Evolutionary conservation across 2,329 filamentous ascomycete species (phyloP), one percentile per base, ranked within the genome.

Genomic region (Fusarium sp.): DNA sequence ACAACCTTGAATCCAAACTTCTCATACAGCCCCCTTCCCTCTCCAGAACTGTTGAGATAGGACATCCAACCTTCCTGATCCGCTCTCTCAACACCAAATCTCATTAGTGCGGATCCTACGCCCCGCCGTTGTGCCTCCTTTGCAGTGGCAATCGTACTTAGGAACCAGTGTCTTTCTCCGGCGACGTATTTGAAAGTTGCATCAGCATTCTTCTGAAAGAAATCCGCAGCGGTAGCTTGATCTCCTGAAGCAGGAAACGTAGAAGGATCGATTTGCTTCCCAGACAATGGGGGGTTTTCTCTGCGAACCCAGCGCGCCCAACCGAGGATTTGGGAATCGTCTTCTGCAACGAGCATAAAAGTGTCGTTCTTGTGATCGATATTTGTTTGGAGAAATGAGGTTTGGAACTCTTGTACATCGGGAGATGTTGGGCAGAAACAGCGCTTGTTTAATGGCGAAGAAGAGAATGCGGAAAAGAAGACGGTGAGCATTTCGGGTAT

Each of bases 131-230:
- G 79, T 26, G 61, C 73, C 4, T 74, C 72, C n/a, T 75, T 76
- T 17, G 74, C 70, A 5, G 83, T 80, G 3, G 77, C 75, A 11
- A 81, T 69, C 13, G 75, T 77, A 30, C 78, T 78, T 15, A 84
- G 60, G 55, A 79, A 81, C 77, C 82, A 81, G 49, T 75, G 70
- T 9, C 60, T 67, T 1, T 70, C 72, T 6, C 65, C 73, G 11
- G 66, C 74, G 64, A 82, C 75, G 41, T 80, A 48, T 14, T 73
- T 60, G 10, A 38, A 44, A 20, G 69, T 66, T 4, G 69, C 76
- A 37, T 76, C 72, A 41, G 60, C 62, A 26, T 78, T 80, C 8
- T 67, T 69, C 57, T 78, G 77, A 55, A 86, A 86, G 77, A 86
- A 86, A 10, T 74, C 52, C 13, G 78, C 75, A 1, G 81, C 84